Base-by-base conservation (phyloP, 2,329 filamentous ascomycete genomes). In the Daldinia sp. region DNA sequence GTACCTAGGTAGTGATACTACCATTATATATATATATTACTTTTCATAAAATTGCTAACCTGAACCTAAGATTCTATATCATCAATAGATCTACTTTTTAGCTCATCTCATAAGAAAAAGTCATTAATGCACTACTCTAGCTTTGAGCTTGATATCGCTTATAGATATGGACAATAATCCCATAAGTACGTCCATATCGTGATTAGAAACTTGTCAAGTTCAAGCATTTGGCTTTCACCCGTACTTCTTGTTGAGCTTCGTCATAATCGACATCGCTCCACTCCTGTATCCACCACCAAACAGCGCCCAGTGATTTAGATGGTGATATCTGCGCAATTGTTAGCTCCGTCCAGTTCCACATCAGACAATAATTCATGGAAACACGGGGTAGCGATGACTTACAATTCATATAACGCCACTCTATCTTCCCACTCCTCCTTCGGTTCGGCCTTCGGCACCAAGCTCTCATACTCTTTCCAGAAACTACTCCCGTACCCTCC, bases 231-330 rank as follows among this genome's bases (percentile, higher is more conserved):
- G 7, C 33, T 35, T 65, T 71, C 65, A 80, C 6, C 85, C 89
- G 79, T 97, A 97, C 76, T 93, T 97, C 46, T 82, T 82, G 30
- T 93, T 81, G 73, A 98, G 82, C 71, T 82, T 87, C 78, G 85
- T 88, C 92, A 97, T 96, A 61, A 97, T 96, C 4, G 86, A 86
- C 79, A 95, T 86, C 30, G 94, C 93, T 4, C 93, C 90, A 44
- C 85, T 85, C 42, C 88, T 88, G 78, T 98, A 98, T 0, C 91
- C 87, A 0, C 90, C 91, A 0, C 93, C 93, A 78, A 97, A 98
- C 53, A 97, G 85, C 1, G 92, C 90, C 82, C 90, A 91, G 74
- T 98, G 95, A 71, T 98, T 98, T 26, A 98, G 81, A 77, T 97
- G 92, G 78, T 98, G 95, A 79, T 97, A 95, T 70, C 91, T 93